Base-by-base conservation (phyloP, 2,329 filamentous ascomycete genomes). In the Clonostachys byssicola region DNA sequence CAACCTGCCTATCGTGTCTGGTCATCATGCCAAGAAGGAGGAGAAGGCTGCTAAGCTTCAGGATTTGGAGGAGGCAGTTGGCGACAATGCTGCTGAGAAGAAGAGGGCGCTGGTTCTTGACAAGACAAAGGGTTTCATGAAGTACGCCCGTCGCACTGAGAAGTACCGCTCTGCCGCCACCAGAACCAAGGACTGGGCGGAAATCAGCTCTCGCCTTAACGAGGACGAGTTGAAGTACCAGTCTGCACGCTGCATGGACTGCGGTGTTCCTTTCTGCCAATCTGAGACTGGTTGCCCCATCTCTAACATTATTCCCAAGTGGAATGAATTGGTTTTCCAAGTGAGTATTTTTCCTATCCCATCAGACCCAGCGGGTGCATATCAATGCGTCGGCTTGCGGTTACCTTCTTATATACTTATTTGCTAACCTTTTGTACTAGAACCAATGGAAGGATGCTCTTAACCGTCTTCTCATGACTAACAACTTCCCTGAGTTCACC, bases 401-500 rank as follows among this genome's bases (percentile, higher is more conserved):
- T 5, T 9, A 30, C 23, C 23, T 30, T 30, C 23, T 9, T 30
- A 30, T 30, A 6, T 9, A 30, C 8, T 30, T 9, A 30, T 30
- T 30, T 30, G n/a, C 38, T 40, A 9, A 30, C 23, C 9, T 30
- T 6, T 8, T 30, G 23, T 14, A 4, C 61, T 74, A 83, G 49
- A 79, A 81, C 43, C 85, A 95, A 52, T 97, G 92, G 92, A 81
- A 85, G 56, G 92, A 96, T 68, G 92, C 92, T 20, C 82, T 96
- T 5, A 92, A 96, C 70, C 83, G 90, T 50, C 78, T 97, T 12
- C 76, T 96, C 46, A 92, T 95, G 88, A 96, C 92, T 55, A 96
- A 97, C 76, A 96, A 96, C 72, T 96, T 97, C 78, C 92, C 92
- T 5, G 92, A 97, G 65, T 96, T 96, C 68, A 97, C 92, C 57